Evolutionary conservation across 495 filamentous ascomycete species (phyloP), one percentile per base, ranked within the genome.

Genomic region (Penicillium waksmanii): DNA sequence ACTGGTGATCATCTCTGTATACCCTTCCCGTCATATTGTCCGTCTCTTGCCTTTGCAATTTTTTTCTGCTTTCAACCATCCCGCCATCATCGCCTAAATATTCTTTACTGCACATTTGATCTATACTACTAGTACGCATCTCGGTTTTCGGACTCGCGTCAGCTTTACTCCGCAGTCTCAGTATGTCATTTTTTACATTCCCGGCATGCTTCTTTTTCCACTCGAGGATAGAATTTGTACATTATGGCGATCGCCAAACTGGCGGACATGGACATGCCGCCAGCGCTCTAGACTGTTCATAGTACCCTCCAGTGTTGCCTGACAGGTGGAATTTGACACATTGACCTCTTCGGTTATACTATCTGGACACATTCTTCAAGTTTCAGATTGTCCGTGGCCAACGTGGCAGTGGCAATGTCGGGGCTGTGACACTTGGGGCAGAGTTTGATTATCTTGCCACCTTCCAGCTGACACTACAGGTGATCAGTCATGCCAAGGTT

Each of bases 361-460:
- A 23, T 23, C 17, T 53, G 53, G 18, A 12, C 56, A 38, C 61
- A 63, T 63, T 63, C 61, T 51, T 51, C 11, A 18, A 43, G 40
- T 31, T 47, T 21, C 52, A 27, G 34, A 19, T 53, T 53, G 18
- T 27, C 42, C 53, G 23, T 35, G 56, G 46, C 36, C 46, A 63
- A 63, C 61, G 61, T 63, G 60, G 60, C 54, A 57, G 48, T 47
- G 60, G 57, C 46, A 27, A 48, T 25, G 19, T 53, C 18, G 58
- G 47, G 57, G 51, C 36, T 40, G 36, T 40, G 36, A 40, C 4
- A n/a, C 12, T 40, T 40, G 27, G 8, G 27, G 27, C 27, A 31
- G 6, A 31, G 15, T 38, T 38, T 12, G 4, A 13, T 12, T 38
- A 38, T 46, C 18, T 46, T 12, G 18, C 42, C n/a, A 19, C 6